These are phyloP conservation scores for Diutina sp. DNA, from an alignment of 1,139 yeast genomes.

Conservation along the genomic window DNA sequence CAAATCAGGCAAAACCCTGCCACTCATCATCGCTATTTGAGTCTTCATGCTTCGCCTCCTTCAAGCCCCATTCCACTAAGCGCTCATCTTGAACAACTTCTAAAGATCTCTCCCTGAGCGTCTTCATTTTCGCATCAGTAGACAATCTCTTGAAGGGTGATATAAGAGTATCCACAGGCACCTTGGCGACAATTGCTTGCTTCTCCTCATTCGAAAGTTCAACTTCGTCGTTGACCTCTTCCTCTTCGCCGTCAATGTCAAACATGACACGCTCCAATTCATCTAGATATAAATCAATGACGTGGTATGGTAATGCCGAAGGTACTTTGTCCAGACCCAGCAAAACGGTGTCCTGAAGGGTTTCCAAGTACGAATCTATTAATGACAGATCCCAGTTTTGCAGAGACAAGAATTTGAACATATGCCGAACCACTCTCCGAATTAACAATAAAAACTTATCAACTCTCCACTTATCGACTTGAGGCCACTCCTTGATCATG, in stretches of 20 bases:
- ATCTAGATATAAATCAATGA: slow-evolving; percentile 74
- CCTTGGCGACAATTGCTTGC: slow-evolving; percentile 19
- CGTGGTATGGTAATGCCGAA: slow-evolving; percentile 71
- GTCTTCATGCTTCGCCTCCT: slow-evolving; percentile 13
- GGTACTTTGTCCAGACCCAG: slow-evolving; percentile 51
- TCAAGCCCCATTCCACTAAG: slow-evolving; percentile 52
- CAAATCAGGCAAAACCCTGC: slow-evolving; percentile 7
- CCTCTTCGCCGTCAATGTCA: slow-evolving; percentile 23
- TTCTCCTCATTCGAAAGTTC: slow-evolving; percentile 9
- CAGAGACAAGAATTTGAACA: slow-evolving; percentile 39
- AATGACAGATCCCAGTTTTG: slow-evolving; percentile 44
- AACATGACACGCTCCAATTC: slow-evolving; percentile 58
- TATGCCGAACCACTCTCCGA: slow-evolving; percentile 62
- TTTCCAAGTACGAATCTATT: slow-evolving; percentile 32
- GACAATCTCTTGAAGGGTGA: slow-evolving; percentile 46
- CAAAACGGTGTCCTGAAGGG: slow-evolving; percentile 31
- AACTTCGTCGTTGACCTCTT: slow-evolving; percentile 12
- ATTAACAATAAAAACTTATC: slow-evolving; percentile 78
- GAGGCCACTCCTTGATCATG: slow-evolving; percentile 72
- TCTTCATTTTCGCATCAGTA: slow-evolving; percentile 40
- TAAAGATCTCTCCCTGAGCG: slow-evolving; percentile 51
- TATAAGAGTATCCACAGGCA: slow-evolving; percentile 45
- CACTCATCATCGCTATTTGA: slow-evolving; percentile 11
- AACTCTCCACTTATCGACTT: slow-evolving; percentile 72
- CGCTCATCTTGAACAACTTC: slow-evolving; percentile 59